A percentile compares a stretch with the other conserved stretches of the same genome.
Conservation (phyloP, 768 basidiomycete species). For the Pleurotus ostreatus region DNA sequence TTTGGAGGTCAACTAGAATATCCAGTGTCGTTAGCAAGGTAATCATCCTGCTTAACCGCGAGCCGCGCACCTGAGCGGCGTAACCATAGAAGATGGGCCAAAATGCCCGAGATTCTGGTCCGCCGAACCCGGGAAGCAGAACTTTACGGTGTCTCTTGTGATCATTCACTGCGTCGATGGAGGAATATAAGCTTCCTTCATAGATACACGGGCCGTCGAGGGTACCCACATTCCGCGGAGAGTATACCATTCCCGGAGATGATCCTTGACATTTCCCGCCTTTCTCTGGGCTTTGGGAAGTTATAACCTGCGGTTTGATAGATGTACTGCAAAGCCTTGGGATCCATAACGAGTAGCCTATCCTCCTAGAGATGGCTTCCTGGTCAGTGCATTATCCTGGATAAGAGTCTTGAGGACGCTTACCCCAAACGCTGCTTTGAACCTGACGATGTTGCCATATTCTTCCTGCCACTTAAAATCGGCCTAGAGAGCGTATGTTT, state of each 20-base stretch:
- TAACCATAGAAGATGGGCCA: conserved; percentile 35
- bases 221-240: conserved; percentile 35
- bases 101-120: conserved; percentile 37
- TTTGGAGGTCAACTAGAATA: conserved; percentile 29
- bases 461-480: conserved; percentile 42
- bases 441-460: conserved; percentile 36
- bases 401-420: conserved; percentile 7
- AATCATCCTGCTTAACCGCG: no score
- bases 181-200: background rate
- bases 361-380: conserved; percentile 30
- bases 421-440: conserved; percentile 35
- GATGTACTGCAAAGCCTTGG: conserved; percentile 44
- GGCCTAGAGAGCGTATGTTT: conserved; percentile 21
- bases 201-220: no score
- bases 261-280: conserved; percentile 30
- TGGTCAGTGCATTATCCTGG: background rate
- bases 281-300: conserved; percentile 36
- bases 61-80: conserved; percentile 24
- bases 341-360: conserved; percentile 41
- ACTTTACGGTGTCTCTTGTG: conserved; percentile 46
- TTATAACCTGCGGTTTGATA: conserved; percentile 39
- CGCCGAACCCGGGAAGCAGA: conserved; percentile 44
- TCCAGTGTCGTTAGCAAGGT: background rate
- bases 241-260: conserved; percentile 30
- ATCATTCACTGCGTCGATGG: conserved; percentile 22